phyloP scores from a whole-genome alignment of 2,329 filamentous ascomycete genomes.

The Parascedosporium putredinis region DNA sequence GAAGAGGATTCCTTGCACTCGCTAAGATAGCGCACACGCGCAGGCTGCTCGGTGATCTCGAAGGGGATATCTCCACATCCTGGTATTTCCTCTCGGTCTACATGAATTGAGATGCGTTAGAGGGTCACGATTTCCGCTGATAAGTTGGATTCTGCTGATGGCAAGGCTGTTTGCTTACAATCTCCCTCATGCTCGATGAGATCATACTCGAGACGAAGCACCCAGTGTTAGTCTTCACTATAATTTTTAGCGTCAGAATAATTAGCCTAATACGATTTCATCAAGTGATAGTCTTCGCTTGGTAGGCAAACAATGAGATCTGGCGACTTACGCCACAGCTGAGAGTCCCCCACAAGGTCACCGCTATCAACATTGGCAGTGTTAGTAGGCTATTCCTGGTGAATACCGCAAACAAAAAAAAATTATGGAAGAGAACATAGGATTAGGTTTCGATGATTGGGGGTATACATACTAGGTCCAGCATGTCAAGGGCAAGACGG shows the following conservation, averaged over 20 bases:
- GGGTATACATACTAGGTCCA: conserved; percentile 5
- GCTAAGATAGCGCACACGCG: conserved; percentile 6
- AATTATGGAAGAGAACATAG: neutral
- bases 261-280: neutral
- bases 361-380: neutral
- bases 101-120: neutral
- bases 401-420: no score
- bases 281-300: no score
- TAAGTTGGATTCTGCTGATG: no score
- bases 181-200: conserved; percentile 8
- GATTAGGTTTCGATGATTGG: no score
- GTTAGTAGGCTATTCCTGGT: neutral
- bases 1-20: conserved; percentile 9
- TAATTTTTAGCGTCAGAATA: no score
- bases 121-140: no score
- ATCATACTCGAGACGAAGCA: conserved; percentile 7
- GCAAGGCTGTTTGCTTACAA: conserved; percentile 2
- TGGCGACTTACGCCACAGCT: conserved; percentile 9
- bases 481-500: conserved; percentile 3
- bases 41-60: conserved; percentile 6
- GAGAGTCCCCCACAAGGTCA: conserved; percentile 7
- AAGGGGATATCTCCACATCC: conserved; percentile 2
- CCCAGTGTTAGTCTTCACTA: conserved; percentile 3
- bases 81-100: conserved; percentile 4
- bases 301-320: no score